Evolutionary conservation across 495 filamentous ascomycete genomes (phyloP).

Genomic region (Penicillium waksmanii): DNA sequence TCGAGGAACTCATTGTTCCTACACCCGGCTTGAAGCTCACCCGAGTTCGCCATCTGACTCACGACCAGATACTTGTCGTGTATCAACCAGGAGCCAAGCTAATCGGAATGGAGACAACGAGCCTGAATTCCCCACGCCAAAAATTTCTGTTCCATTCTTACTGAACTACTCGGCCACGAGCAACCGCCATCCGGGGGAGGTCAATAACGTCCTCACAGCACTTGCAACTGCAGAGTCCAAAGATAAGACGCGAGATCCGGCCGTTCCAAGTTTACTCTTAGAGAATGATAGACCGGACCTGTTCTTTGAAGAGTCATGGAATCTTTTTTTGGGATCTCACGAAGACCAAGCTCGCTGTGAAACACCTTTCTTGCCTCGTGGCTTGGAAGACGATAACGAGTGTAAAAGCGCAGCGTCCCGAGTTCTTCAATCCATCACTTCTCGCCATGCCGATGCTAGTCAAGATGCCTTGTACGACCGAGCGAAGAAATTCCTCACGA

Average conservation of each 20-base stretch:
- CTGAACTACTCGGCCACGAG: conserved; percentile 20
- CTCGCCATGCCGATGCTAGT: not conserved
- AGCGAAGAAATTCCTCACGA: conserved; percentile 7
- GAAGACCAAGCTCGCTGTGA: not conserved
- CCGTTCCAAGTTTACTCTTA: conserved; percentile 15
- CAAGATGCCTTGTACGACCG: not conserved
- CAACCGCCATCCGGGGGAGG: conserved; percentile 14
- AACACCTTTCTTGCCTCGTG: not conserved
- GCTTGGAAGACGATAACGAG: conserved; percentile 7
- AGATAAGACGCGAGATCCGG: conserved; percentile 1
- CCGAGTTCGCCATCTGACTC: not conserved
- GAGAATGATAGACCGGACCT: conserved; percentile 10
- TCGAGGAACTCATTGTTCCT: conserved; percentile 8
- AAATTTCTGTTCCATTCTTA: conserved; percentile 17
- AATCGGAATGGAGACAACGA: not conserved
- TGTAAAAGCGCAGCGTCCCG: not conserved
- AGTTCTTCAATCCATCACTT: not conserved
- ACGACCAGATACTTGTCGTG: not conserved
- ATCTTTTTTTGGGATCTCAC: conserved; percentile 13
- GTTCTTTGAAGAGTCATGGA: conserved; percentile 21
- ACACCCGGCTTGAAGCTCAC: conserved; percentile 5
- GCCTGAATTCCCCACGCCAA: not conserved
- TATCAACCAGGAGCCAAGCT: not conserved
- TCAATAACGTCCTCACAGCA: conserved; percentile 16
- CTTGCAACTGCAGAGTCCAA: conserved; percentile 17